Percentiles rank a stretch among this genome's conserved stretches.
Conservation (phyloP, 1,284 basidiomycete species). For the Mycena sp. region DNA sequence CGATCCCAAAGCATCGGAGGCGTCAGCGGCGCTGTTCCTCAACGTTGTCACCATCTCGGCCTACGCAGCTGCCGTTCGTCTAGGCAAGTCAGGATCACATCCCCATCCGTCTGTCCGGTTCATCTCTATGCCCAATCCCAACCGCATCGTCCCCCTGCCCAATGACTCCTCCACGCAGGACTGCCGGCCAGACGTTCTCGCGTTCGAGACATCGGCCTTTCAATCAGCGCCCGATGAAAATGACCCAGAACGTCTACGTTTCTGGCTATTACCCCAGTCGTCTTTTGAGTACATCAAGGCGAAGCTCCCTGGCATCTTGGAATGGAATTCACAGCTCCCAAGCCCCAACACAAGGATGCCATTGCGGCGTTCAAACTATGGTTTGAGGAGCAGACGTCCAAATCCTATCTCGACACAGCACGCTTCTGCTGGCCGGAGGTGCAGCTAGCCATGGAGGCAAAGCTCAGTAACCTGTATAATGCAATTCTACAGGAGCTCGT, state of each 20-base stretch:
- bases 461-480: neutral
- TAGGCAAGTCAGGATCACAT: neutral
- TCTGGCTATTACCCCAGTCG: neutral
- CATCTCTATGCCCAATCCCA: conserved; percentile 3
- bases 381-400: neutral
- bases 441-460: conserved; percentile 8
- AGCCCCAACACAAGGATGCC: neutral
- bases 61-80: conserved; percentile 16
- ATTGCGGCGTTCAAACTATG: neutral
- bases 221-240: neutral
- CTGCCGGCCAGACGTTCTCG: conserved; percentile 12
- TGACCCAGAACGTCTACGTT: neutral
- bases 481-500: conserved; percentile 14
- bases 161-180: conserved; percentile 7
- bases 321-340: neutral
- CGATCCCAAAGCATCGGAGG: conserved; percentile 6
- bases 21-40: conserved; percentile 6
- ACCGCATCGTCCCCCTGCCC: conserved; percentile 6
- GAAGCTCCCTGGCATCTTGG: neutral
- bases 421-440: conserved; percentile 19
- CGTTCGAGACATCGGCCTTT: conserved; percentile 5
- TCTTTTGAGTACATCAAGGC: conserved; percentile 9
- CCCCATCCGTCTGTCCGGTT: conserved; percentile 14
- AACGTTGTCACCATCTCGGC: conserved; percentile 18
- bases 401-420: neutral